A percentile compares a stretch with the other conserved stretches of the same genome.
These are phyloP conservation scores for Colletotrichum liriopes DNA, from an alignment of 2,329 filamentous ascomycete species.

Conservation along the genomic window DNA sequence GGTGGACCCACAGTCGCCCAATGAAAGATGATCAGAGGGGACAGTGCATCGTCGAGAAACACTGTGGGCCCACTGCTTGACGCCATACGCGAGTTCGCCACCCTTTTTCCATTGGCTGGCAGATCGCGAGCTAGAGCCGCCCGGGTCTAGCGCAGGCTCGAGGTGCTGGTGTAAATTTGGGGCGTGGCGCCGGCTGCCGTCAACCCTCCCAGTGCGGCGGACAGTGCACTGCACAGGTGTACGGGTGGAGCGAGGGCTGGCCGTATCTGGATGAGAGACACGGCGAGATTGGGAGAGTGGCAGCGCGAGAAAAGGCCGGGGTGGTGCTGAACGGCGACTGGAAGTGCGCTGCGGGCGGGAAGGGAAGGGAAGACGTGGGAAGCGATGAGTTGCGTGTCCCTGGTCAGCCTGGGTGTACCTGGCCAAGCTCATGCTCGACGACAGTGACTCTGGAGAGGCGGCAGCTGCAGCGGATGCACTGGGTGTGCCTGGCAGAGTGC, in stretches of 20 bases:
- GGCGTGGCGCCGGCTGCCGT: conserved; percentile 42
- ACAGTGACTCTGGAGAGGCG: not conserved
- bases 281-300: not conserved
- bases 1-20: conserved; percentile 37
- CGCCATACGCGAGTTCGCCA: conserved; percentile 44
- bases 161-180: conserved; percentile 41
- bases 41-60: conserved; percentile 18
- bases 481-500: conserved; percentile 14
- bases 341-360: conserved; percentile 3
- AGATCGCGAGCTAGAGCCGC: conserved; percentile 32
- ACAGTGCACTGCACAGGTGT: conserved; percentile 20
- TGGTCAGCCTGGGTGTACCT: conserved; percentile 24
- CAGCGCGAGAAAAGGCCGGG: not conserved
- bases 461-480: not conserved
- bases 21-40: conserved; percentile 32
- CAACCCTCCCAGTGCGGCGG: conserved; percentile 41
- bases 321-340: conserved; percentile 11
- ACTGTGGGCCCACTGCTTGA: conserved; percentile 42
- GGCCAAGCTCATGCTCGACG: not conserved
- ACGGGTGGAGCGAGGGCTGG: conserved; percentile 25
- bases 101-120: conserved; percentile 37
- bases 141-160: conserved; percentile 35
- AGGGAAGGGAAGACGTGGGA: conserved; percentile 9
- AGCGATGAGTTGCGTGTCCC: conserved; percentile 29
- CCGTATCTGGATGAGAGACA: conserved; percentile 28